A percentile compares a stretch with the other conserved stretches of the same genome.
Evolutionary conservation across 495 filamentous ascomycete species (phyloP).

Genomic region (Neurospora pannonica): DNA sequence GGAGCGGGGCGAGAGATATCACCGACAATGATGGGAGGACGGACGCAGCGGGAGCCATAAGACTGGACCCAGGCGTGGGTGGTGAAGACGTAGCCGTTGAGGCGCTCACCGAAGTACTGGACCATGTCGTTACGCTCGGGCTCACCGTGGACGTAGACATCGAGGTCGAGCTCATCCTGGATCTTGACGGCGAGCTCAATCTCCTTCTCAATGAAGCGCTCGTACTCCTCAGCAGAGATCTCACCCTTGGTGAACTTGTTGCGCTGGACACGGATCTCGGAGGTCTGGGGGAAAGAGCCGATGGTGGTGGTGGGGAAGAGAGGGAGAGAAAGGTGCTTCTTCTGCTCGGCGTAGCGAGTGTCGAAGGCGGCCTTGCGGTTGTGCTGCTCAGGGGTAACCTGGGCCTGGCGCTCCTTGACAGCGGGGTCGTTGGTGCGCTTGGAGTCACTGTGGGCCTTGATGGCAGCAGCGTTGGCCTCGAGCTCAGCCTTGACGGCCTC

Average conservation of each 20-base stretch:
- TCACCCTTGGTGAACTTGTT: constrained; percentile 98
- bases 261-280: constrained; percentile 89
- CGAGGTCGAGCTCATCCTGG: constrained; percentile 93
- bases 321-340: constrained; percentile 79
- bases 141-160: constrained; percentile 93
- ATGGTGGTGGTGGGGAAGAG: constrained; percentile 99
- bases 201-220: constrained; percentile 97
- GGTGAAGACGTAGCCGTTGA: constrained; percentile 96
- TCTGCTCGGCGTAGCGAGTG: constrained; percentile 71
- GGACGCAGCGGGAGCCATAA: constrained; percentile 96
- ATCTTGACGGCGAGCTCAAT: constrained; percentile 87
- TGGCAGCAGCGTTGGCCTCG: constrained; percentile 87
- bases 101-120: constrained; percentile 97
- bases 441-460: constrained; percentile 80
- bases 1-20: constrained; percentile 91
- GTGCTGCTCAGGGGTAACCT: constrained; percentile 76
- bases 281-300: constrained; percentile 97
- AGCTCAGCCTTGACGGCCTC: constrained; percentile 75
- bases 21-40: constrained; percentile 95
- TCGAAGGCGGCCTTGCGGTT: constrained; percentile 86
- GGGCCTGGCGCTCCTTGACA: constrained; percentile 88
- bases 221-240: constrained; percentile 84
- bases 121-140: constrained; percentile 99
- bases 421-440: constrained; percentile 90
- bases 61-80: constrained; percentile 97